Percentiles rank a stretch among this genome's conserved stretches.
phyloP scores from a whole-genome alignment of 2,329 filamentous ascomycete species.

The Fusarium pseudograminearum region DNA sequence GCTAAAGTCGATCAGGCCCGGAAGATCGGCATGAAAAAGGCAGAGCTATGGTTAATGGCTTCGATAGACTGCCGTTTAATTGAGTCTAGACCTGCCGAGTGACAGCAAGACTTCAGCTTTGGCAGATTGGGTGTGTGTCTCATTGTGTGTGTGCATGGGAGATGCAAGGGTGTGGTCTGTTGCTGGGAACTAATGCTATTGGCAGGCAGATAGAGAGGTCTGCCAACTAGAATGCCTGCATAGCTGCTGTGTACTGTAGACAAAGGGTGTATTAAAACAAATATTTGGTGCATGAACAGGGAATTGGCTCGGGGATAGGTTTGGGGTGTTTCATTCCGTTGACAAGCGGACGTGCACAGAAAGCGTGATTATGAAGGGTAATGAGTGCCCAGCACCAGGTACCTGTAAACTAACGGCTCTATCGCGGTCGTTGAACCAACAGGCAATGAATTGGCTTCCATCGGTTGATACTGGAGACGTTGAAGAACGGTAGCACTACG shows the following conservation, averaged over 20 bases:
- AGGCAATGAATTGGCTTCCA: neutral
- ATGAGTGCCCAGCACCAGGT: neutral
- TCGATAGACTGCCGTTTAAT: slow-evolving; percentile 7
- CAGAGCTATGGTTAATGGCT: slow-evolving; percentile 1
- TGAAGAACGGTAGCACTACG: slow-evolving; percentile 13
- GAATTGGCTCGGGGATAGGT: neutral
- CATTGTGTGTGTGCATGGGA: neutral
- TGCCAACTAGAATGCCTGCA: slow-evolving; percentile 4
- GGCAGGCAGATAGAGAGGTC: slow-evolving; percentile 10
- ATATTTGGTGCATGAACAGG: slow-evolving; percentile 3
- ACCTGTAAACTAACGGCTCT: neutral
- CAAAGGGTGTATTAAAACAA: neutral
- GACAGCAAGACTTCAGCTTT: slow-evolving; percentile 32
- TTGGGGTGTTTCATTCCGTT: neutral
- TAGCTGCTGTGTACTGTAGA: neutral
- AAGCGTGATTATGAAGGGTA: slow-evolving; percentile 2
- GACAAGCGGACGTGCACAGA: slow-evolving; percentile 13
- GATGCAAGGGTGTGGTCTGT: slow-evolving; percentile 7
- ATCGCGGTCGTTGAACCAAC: neutral
- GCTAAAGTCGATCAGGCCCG: slow-evolving; percentile 11
- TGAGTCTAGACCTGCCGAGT: slow-evolving; percentile 26
- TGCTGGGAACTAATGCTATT: neutral
- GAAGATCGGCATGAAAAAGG: slow-evolving; percentile 31
- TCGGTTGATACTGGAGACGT: slow-evolving; percentile 6
- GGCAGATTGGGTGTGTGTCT: slow-evolving; percentile 20